Evolutionary conservation across 768 basidiomycete species (phyloP).

Genomic region (Cystobasidium ongulense): DNA sequence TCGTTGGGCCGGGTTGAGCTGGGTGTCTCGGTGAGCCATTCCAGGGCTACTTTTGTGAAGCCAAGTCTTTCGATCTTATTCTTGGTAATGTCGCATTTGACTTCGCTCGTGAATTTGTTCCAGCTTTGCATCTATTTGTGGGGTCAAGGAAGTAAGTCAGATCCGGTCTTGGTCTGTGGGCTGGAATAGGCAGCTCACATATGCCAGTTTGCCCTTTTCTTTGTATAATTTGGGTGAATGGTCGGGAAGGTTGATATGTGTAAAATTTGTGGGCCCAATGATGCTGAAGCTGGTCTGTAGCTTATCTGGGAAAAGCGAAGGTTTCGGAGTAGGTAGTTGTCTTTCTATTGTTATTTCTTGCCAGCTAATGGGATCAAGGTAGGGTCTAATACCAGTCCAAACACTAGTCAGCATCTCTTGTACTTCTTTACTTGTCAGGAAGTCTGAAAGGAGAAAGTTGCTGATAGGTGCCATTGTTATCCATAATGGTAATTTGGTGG

Average conservation of each 20-base stretch:
- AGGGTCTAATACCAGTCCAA: background rate
- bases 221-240: constrained; percentile 15
- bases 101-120: constrained; percentile 25
- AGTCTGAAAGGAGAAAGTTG: constrained; percentile 24
- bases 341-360: background rate
- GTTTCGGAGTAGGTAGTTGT: background rate
- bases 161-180: background rate
- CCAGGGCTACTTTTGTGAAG: constrained; percentile 14
- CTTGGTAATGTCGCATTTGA: constrained; percentile 21
- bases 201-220: constrained; percentile 12
- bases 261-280: background rate
- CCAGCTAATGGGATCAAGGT: constrained; percentile 10
- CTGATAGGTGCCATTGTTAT: background rate
- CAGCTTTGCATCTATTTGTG: constrained; percentile 1
- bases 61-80: constrained; percentile 6
- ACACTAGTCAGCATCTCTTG: background rate
- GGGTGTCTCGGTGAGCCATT: background rate
- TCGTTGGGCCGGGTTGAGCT: background rate
- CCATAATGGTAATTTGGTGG: constrained; percentile 12
- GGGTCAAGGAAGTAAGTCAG: background rate
- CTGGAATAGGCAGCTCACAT: background rate
- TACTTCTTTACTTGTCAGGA: constrained; percentile 18
- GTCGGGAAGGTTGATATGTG: constrained; percentile 11
- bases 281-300: constrained; percentile 3
- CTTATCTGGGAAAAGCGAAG: background rate